Evolutionary conservation across 306 rosid species (phyloP), one percentile per base, ranked within the genome.

Genomic region (Vigna reflexopilosa): DNA sequence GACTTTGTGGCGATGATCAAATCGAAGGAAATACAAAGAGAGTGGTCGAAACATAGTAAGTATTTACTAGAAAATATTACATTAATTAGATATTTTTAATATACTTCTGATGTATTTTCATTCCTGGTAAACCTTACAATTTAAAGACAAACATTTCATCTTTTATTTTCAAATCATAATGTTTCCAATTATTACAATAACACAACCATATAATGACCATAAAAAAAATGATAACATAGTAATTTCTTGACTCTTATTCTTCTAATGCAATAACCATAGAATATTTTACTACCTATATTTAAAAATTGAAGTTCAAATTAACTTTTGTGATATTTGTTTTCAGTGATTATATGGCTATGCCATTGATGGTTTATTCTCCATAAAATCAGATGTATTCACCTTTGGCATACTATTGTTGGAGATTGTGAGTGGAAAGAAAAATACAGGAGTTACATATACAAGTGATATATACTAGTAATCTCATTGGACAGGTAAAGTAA

Each of bases 291-390:
- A 26, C 28, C 28, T 26, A 2, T 26, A 26, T 26, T 26, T 2
- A 2, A 26, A 26, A 26, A 26, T 26, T 26, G 2, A 26, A 26
- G 2, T 2, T 26, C 34, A 66, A 66, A 15, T 77, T 38, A 40
- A 66, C 16, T 15, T 20, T 8, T 50, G 16, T 36, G 4, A 36
- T 1, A 0, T 14, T 51, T 0, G 19, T 52, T 67, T 66, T 1
- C 22, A 66, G 67, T 22, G 74, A 67, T 52, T 77, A 77, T n/a
- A 77, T 77, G 74, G 74, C 74, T 77, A 77, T 77, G 81, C 19
- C 2, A 77, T 50, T 54, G 74, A 77, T 26, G 73, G 65, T 1
- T 1, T 76, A 50, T 64, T 76, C 30, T 76, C 65, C 30, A 15
- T 22, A 76, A 76, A 65, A 20, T 76, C 80, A 0, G 73, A 76